Percentiles rank a stretch among this genome's conserved stretches.
phyloP scores from a whole-genome alignment of 768 basidiomycete genomes.

The Lentinula lateritia region DNA sequence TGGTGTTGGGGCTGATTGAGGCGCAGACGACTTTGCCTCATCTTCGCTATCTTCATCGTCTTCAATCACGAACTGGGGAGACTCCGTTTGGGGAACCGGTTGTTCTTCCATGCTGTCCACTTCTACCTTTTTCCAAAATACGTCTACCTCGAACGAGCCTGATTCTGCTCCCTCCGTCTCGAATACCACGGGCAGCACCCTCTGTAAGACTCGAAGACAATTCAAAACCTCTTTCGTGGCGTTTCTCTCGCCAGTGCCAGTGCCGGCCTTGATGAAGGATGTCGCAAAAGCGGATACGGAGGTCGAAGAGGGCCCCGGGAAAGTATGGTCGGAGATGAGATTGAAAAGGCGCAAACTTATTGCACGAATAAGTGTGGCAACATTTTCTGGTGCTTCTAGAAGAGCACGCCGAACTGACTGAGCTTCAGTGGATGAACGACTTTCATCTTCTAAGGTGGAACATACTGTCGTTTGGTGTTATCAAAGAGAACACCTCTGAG shows the following conservation, averaged over 20 bases:
- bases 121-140: constrained; percentile 75
- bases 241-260: constrained; percentile 43
- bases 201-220: constrained; percentile 83
- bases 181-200: constrained; percentile 88
- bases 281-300: constrained; percentile 65
- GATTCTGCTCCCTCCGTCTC: constrained; percentile 64
- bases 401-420: constrained; percentile 74
- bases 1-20: constrained; percentile 16
- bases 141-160: constrained; percentile 67
- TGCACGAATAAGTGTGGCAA: constrained; percentile 74
- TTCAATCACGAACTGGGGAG: constrained; percentile 83
- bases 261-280: constrained; percentile 59
- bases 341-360: constrained; percentile 66
- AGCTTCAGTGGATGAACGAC: constrained; percentile 7
- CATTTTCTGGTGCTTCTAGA: constrained; percentile 77
- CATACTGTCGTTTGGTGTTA: constrained; percentile 81
- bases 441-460: constrained; percentile 10
- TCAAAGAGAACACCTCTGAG: constrained; percentile 86
- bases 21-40: constrained; percentile 14
- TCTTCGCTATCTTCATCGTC: constrained; percentile 59
- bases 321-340: constrained; percentile 74
- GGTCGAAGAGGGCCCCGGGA: constrained; percentile 52
- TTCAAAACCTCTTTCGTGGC: constrained; percentile 87
- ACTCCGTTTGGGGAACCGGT: constrained; percentile 14
- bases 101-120: constrained; percentile 30